Evolutionary conservation across 2,329 filamentous ascomycete genomes (phyloP).

Genomic region (Aspergillus costaricaensis): DNA sequence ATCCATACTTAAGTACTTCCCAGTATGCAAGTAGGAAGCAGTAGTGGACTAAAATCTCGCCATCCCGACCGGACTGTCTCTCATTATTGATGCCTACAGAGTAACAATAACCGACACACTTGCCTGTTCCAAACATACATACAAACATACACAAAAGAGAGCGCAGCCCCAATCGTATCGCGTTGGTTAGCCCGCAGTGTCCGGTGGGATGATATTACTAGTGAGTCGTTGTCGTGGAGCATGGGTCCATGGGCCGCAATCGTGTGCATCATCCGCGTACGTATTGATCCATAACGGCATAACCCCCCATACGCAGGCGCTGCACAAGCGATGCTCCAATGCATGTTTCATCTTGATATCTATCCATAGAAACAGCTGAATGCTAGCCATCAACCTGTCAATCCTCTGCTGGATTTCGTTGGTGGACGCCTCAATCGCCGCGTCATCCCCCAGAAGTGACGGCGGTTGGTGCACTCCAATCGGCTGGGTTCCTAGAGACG

Average conservation of each 20-base stretch:
- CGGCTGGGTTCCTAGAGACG: conserved; percentile 10
- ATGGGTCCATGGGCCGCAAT: conserved; percentile 1
- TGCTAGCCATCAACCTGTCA: not conserved
- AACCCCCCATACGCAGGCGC: not conserved
- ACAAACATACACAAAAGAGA: not conserved
- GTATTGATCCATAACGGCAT: not conserved
- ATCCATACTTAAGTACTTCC: too few species aligned
- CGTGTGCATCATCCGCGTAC: conserved; percentile 1
- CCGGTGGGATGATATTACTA: conserved; percentile 1
- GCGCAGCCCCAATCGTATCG: not conserved
- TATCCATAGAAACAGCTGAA: conserved; percentile 7
- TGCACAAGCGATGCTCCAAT: conserved; percentile 3
- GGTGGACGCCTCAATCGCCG: conserved; percentile 7
- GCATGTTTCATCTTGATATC: conserved; percentile 11
- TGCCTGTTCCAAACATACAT: not conserved
- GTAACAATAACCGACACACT: not conserved
- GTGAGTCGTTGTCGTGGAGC: not conserved
- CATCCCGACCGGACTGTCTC: not conserved
- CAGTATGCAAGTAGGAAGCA: too few species aligned
- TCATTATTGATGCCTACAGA: not conserved
- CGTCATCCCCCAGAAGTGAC: not conserved
- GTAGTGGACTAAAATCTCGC: not conserved
- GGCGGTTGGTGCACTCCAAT: conserved; percentile 12
- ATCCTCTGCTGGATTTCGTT: not conserved
- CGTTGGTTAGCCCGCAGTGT: not conserved